Base-by-base conservation (phyloP, 768 basidiomycete species). In the Mycena alexandri region DNA sequence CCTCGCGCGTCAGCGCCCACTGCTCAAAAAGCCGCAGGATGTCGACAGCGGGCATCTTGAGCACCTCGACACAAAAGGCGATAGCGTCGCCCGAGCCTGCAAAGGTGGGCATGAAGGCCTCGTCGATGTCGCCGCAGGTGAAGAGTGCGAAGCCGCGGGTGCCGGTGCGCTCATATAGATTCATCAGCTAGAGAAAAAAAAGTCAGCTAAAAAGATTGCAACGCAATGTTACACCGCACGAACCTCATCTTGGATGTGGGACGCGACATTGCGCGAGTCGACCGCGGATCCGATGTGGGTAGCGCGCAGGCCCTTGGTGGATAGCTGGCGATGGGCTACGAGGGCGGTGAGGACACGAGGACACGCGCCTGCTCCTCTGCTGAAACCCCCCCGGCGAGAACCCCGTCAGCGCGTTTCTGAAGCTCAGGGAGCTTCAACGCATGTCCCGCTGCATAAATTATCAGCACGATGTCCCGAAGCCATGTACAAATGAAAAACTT, bases 1-100 rank as follows among this genome's bases (percentile, higher is more conserved):
- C 22, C 21, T 22, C 22, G 50, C 25, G 17, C 24, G 11, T 24
- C 12, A 51, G 7, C 22, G 33, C 29, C 50, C 50, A 61, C 9
- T 61, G 50, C 50, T 61, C 60, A 10, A 52, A 43, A 4, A 19
- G 24, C 24, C 50, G 50, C 10, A 61, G 16, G 11, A 61, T 33
- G 29, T 61, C 60, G 22, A 33, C 7, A 0, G 25, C n/a, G 2
- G 36, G 19, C 51, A 25, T 53, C 41, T 61, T 52, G 12, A 61
- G 38, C 0, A 53, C 60, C 41, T 61, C 60, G 7, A 52, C 9
- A 38, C 48, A 61, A 21, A 61, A 61, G 25, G 36, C 41, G 11
- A 8, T 16, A 1, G 60, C 48, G 3, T 61, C 19, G 5, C 50
- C 60, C 5, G 60, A 52, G 17, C 33, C n/a, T 8, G 42, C 6